Base-by-base conservation (phyloP, 768 basidiomycete species). In the Hygrocybe coccinea region DNA sequence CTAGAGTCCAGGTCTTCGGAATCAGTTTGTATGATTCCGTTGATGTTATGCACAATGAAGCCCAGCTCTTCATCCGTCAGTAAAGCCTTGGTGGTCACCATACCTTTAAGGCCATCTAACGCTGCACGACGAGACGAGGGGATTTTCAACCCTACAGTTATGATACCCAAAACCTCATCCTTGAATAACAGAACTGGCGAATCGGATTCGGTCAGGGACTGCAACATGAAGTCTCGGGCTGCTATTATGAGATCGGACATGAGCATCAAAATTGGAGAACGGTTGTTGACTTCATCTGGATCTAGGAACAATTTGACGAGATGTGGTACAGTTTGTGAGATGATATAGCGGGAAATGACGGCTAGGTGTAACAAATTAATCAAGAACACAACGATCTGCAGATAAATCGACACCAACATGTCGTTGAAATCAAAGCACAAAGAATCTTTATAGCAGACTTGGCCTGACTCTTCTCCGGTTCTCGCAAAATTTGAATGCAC, bases 401-500 rank as follows among this genome's bases (percentile, higher is more conserved):
- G 63, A 58, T 24, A 56, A 46, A 25, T 29, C 8, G 58, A 7
- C 0, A 79, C 88, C 47, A 64, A 94, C 94, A 79, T 7, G 90
- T 88, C 11, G 86, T 87, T n/a, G 79, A 72, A 68, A 91, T 78
- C 60, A 93, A 82, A 1, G 84, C 80, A 59, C 87, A 86, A 33
- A 98, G 70, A 33, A 93, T 81, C 66, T 90, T 92, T 45, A 87
- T 87, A 1, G 93, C 94, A 38, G 90, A 85, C 65, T 85, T 85
- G 1, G 95, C 93, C 67, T 93, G 89, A 66, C 82, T 87, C 73
- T 97, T 98, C 68, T 98, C 97, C 0, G 95, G 93, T 65, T 97
- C 91, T 41, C 84, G 80, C 41, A 98, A 71, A 54, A 89, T 82
- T 21, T 79, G 77, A 7, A 93, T 76, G 62, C 91, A 94, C 64